Conservation (phyloP, 306 rosid species). For the Nissolia schottii region DNA sequence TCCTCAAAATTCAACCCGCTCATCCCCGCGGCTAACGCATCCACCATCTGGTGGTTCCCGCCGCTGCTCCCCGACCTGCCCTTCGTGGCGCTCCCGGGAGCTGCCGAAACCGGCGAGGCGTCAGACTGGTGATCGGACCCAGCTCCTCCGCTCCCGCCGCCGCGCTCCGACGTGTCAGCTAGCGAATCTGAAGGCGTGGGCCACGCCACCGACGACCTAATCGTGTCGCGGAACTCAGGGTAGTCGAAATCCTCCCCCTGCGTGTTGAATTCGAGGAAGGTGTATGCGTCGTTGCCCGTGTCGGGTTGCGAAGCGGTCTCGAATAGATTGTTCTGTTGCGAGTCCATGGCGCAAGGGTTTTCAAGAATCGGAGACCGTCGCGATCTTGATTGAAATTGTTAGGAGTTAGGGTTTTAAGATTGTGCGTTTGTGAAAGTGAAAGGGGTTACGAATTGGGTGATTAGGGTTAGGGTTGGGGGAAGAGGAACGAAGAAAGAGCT, state of each 20-base stretch:
- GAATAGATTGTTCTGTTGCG: conserved; percentile 76
- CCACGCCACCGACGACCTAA: conserved; percentile 86
- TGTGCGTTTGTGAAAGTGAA: neutral
- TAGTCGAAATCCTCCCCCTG: conserved; percentile 98
- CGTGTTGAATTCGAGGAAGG: conserved; percentile 95
- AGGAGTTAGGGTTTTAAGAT: conserved; percentile 40
- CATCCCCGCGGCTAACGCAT: conserved; percentile 75
- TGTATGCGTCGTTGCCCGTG: conserved; percentile 91
- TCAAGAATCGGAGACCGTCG: neutral
- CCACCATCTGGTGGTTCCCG: conserved; percentile 72
- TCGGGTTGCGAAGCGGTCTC: conserved; percentile 98
- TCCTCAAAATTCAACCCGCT: conserved; percentile 95
- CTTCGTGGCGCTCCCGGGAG: conserved; percentile 69
- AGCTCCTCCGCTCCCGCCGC: conserved; percentile 38
- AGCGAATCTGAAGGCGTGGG: conserved; percentile 93
- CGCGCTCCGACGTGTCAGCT: conserved; percentile 70
- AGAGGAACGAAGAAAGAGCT: conserved; percentile 6
- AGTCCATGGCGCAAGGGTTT: conserved; percentile 54
- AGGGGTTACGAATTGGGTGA: conserved; percentile 37
- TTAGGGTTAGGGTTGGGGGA: conserved; percentile 39
- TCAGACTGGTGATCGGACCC: conserved; percentile 83
- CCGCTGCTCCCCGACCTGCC: conserved; percentile 54
- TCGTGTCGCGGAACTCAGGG: conserved; percentile 93
- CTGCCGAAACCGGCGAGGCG: conserved; percentile 83
- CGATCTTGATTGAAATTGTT: conserved; percentile 16